Evolutionary conservation across 163 green algal genomes (phyloP).

Genomic region (Scenedesmus sp.): DNA sequence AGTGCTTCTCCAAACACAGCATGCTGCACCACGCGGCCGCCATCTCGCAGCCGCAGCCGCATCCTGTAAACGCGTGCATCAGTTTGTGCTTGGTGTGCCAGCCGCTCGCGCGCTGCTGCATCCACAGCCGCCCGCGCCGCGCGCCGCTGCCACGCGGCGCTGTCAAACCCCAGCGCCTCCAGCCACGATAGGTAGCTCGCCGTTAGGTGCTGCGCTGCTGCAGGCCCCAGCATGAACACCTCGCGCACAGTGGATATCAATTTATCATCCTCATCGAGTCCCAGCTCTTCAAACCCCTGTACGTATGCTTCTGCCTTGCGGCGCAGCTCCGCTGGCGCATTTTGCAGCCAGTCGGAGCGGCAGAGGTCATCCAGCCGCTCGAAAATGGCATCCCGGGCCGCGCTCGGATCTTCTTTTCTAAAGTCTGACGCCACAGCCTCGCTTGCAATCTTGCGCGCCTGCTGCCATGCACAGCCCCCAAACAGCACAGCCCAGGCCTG

Average conservation of each 20-base stretch:
- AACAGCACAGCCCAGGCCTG: not conserved
- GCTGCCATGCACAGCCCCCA: not conserved
- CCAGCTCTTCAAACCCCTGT: not conserved
- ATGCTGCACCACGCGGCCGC: too few relatives aligned
- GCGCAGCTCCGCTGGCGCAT: not conserved
- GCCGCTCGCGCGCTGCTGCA: not conserved
- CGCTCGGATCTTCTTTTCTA: not conserved
- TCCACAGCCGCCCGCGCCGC: too few relatives aligned
- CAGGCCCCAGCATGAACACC: not conserved
- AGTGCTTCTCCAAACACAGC: too few relatives aligned
- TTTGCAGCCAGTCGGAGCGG: not conserved
- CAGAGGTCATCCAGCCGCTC: not conserved
- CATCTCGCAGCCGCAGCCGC: too few relatives aligned
- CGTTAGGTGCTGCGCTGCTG: not conserved
- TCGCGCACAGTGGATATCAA: not conserved
- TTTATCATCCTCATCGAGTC: not conserved
- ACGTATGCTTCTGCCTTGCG: not conserved
- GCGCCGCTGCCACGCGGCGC: too few relatives aligned
- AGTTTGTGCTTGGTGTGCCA: too few relatives aligned
- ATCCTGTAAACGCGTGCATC: too few relatives aligned
- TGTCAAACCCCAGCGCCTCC: too few relatives aligned
- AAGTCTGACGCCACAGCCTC: not conserved
- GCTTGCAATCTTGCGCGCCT: not conserved
- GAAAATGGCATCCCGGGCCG: not conserved
- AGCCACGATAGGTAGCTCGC: too few relatives aligned